phyloP scores from a whole-genome alignment of 2,329 filamentous ascomycete species.

The Ophiostoma populinum region DNA sequence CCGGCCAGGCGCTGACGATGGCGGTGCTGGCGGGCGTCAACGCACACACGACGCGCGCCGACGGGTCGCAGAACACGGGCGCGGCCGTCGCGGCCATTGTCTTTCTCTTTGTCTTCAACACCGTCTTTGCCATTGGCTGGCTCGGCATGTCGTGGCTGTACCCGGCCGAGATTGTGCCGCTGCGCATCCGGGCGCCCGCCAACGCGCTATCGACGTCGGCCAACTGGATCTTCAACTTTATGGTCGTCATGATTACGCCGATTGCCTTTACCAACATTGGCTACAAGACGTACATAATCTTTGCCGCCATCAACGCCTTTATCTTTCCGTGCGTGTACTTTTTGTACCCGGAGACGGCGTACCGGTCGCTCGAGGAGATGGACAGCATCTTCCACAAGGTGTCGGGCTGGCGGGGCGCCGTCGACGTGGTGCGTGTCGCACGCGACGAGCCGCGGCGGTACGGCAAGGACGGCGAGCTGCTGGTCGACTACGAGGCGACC shows the following conservation, averaged over 20 bases:
- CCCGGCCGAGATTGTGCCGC: conserved; percentile 37
- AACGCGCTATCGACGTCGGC: conserved; percentile 36
- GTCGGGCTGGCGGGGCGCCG: conserved; percentile 22
- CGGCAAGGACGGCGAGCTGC: conserved; percentile 40
- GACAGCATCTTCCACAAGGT: conserved; percentile 44
- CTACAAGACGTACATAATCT: conserved; percentile 38
- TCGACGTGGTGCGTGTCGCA: conserved; percentile 25
- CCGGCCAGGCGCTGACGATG: conserved; percentile 39
- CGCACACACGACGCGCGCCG: conserved; percentile 12
- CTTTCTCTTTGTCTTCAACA: conserved; percentile 34
- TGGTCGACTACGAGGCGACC: conserved; percentile 24
- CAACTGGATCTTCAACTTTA: conserved; percentile 23
- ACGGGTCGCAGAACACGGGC: conserved; percentile 17
- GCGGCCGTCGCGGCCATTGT: conserved; percentile 13
- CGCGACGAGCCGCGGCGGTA: conserved; percentile 35
- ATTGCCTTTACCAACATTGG: conserved; percentile 34
- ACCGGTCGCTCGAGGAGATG: conserved; percentile 47
- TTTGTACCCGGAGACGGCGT: conserved; percentile 35
- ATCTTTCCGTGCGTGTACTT: conserved; percentile 35
- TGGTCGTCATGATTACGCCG: conserved; percentile 47
- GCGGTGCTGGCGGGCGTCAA: conserved; percentile 27
- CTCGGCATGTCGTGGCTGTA: conserved; percentile 40
- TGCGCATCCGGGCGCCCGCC: conserved; percentile 35
- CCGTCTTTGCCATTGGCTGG: conserved; percentile 35
- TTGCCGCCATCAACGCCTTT: conserved; percentile 32